Conservation (phyloP, 345 rosid species). For the Lagerstroemia speciosa region DNA sequence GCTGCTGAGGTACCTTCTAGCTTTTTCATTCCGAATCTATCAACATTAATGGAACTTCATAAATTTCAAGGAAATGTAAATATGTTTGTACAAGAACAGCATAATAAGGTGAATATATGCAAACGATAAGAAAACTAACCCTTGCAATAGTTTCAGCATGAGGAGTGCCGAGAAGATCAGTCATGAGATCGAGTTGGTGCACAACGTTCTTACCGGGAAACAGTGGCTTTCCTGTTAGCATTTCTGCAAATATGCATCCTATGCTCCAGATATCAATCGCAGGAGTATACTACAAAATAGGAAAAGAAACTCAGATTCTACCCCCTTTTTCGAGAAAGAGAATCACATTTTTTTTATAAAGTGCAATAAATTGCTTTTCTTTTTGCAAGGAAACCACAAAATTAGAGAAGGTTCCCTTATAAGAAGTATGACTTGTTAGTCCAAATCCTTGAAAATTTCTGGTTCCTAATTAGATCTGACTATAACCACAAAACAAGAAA, state of each 20-base stretch:
- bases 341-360: background rate
- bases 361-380: background rate
- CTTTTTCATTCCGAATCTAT: constrained; percentile 96
- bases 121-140: constrained; percentile 32
- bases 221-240: constrained; percentile 42
- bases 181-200: constrained; percentile 47
- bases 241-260: constrained; percentile 51
- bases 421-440: background rate
- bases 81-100: background rate
- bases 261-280: constrained; percentile 51
- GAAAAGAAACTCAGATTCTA: background rate
- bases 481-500: no score
- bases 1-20: constrained; percentile 88
- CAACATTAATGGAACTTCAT: constrained; percentile 13
- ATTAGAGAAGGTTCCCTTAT: background rate
- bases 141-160: constrained; percentile 33
- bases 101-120: background rate
- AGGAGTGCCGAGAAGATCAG: constrained; percentile 49
- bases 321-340: background rate
- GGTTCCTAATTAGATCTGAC: background rate
- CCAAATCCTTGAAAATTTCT: background rate
- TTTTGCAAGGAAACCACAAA: background rate
- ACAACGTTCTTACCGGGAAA: constrained; percentile 52
- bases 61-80: constrained; percentile 1
- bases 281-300: constrained; percentile 33